Conservation (phyloP, 2,329 filamentous ascomycete species). For the Clarireedia homoeocarpa region DNA sequence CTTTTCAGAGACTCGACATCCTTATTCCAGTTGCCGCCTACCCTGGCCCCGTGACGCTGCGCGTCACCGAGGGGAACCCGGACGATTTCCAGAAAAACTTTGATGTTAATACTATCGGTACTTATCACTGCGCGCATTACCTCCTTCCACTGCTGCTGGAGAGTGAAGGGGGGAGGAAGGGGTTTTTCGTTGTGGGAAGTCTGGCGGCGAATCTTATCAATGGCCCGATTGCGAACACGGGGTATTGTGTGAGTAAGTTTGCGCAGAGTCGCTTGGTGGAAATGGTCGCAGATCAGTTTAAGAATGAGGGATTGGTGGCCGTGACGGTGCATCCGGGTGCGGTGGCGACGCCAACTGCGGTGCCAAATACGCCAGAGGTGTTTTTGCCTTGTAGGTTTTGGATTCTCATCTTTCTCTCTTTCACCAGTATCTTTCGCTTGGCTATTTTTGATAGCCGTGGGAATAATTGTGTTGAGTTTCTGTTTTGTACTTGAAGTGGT, state of each 20-base stretch:
- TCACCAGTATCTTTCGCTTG: neutral
- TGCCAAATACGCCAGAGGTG: slow-evolving; percentile 1
- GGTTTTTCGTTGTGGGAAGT: slow-evolving; percentile 1
- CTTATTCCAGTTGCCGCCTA: slow-evolving; percentile 9
- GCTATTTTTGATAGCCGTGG: neutral
- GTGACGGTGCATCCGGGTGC: slow-evolving; percentile 6
- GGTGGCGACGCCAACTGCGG: neutral
- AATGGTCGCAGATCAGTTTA: slow-evolving; percentile 1
- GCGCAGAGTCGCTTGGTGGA: slow-evolving; percentile 7
- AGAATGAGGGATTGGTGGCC: neutral
- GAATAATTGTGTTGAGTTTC: too few relatives aligned
- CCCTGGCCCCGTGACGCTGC: slow-evolving; percentile 5
- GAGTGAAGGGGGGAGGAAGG: neutral
- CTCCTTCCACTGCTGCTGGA: slow-evolving; percentile 3
- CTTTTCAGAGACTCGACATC: slow-evolving; percentile 5
- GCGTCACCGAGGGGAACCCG: slow-evolving; percentile 2
- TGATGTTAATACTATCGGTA: slow-evolving; percentile 1
- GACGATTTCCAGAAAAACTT: slow-evolving; percentile 2
- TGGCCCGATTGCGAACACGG: slow-evolving; percentile 5
- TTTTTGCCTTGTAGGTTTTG: slow-evolving; percentile 6
- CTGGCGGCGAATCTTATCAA: neutral
- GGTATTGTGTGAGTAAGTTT: slow-evolving; percentile 11
- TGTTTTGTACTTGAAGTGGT: neutral
- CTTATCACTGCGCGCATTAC: slow-evolving; percentile 4
- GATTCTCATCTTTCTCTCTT: neutral